Evolutionary conservation across 495 filamentous ascomycete species (phyloP).

Genomic region (Aspergillus coremiiformis): DNA sequence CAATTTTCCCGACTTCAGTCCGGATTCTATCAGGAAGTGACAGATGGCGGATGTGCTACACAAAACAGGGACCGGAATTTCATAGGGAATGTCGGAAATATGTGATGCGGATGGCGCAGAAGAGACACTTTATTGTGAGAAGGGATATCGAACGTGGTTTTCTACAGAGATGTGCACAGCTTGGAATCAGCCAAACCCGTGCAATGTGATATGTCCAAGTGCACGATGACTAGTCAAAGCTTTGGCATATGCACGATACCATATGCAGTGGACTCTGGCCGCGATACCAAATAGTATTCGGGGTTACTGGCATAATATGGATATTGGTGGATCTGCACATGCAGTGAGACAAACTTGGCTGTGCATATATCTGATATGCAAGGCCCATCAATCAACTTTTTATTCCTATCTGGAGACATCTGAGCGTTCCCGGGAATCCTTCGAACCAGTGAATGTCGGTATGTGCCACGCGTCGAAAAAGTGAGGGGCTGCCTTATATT

Average conservation of each 20-base stretch:
- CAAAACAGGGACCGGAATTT: slow-evolving; percentile 54
- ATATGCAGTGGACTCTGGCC: not conserved
- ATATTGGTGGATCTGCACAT: not conserved
- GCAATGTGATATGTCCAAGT: no score
- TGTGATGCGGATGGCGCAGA: slow-evolving; percentile 58
- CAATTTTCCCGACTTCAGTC: slow-evolving; percentile 51
- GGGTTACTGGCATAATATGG: not conserved
- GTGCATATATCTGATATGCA: not conserved
- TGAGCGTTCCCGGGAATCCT: not conserved
- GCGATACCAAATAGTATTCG: not conserved
- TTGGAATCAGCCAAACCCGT: no score
- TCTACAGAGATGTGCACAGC: not conserved
- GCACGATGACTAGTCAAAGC: no score
- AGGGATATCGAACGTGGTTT: slow-evolving; percentile 21
- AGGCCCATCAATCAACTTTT: not conserved
- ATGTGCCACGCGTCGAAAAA: no score
- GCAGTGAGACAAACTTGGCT: not conserved
- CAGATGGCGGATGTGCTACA: slow-evolving; percentile 53
- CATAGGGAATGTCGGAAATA: slow-evolving; percentile 55
- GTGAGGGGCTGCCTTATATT: no score
- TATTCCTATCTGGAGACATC: not conserved
- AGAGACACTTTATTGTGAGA: slow-evolving; percentile 60
- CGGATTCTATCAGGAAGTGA: slow-evolving; percentile 45
- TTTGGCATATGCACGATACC: not conserved
- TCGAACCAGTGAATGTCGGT: no score